These are phyloP conservation scores for Erodium trifolium DNA, from an alignment of 441 rosid genomes.

Conservation along the genomic window DNA sequence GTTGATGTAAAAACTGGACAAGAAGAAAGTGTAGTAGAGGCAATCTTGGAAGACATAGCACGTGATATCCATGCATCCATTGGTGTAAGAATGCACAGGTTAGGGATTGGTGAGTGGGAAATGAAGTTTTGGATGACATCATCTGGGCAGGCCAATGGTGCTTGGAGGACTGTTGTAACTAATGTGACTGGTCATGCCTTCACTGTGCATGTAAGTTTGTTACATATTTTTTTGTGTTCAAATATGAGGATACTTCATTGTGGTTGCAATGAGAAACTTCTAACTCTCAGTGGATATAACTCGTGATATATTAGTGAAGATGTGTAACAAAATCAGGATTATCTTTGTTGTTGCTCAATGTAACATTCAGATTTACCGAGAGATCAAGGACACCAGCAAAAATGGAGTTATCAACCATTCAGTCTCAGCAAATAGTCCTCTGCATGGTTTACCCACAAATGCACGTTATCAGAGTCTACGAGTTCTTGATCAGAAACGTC, in stretches of 20 bases:
- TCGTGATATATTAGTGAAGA: slow-evolving; percentile 6
- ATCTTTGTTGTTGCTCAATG: slow-evolving; percentile 15
- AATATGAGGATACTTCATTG: background rate
- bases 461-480: slow-evolving; percentile 66
- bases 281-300: background rate
- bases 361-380: slow-evolving; percentile 75
- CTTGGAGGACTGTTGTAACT: slow-evolving; percentile 87
- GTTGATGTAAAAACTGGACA: slow-evolving; percentile 58
- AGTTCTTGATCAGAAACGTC: slow-evolving; percentile 75
- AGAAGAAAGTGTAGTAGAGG: slow-evolving; percentile 67
- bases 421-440: slow-evolving; percentile 48
- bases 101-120: slow-evolving; percentile 98
- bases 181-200: slow-evolving; percentile 96
- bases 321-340: background rate
- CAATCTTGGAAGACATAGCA: slow-evolving; percentile 66
- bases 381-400: slow-evolving; percentile 58
- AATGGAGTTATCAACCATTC: slow-evolving; percentile 59
- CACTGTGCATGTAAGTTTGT: slow-evolving; percentile 69
- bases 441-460: slow-evolving; percentile 56
- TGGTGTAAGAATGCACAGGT: slow-evolving; percentile 88
- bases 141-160: slow-evolving; percentile 79
- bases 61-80: slow-evolving; percentile 63
- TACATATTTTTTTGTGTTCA: slow-evolving; percentile 10
- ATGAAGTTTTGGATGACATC: slow-evolving; percentile 89
- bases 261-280: slow-evolving; percentile 1